Percentiles rank a stretch among this genome's conserved stretches.
Evolutionary conservation across 2,329 filamentous ascomycete species (phyloP).

Genomic region (Paecilomyces sp.): DNA sequence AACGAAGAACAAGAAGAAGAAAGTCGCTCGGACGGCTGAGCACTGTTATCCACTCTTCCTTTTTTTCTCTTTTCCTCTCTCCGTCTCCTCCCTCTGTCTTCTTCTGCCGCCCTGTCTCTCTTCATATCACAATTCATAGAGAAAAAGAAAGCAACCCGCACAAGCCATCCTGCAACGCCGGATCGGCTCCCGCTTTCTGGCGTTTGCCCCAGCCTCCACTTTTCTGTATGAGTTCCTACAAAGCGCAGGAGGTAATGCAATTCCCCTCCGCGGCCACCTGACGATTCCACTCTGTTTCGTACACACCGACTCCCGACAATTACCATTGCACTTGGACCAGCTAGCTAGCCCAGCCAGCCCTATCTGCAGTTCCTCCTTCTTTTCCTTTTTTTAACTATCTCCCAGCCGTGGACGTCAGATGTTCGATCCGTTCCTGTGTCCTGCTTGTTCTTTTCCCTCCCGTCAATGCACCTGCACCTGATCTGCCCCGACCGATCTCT

Average conservation of each 20-base stretch:
- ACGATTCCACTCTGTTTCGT: too few relatives aligned
- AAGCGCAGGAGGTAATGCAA: constrained; percentile 3
- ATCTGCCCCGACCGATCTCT: neutral
- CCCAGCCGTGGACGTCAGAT: neutral
- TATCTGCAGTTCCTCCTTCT: neutral
- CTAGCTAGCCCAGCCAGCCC: neutral
- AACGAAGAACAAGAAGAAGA: neutral
- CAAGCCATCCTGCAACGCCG: constrained; percentile 8
- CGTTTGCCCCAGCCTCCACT: constrained; percentile 17
- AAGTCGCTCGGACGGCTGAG: too few relatives aligned
- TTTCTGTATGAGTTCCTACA: constrained; percentile 14
- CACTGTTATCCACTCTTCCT: neutral
- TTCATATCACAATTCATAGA: constrained; percentile 3
- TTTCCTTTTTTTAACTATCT: neutral
- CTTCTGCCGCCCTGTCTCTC: neutral
- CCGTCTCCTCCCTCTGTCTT: constrained; percentile 4
- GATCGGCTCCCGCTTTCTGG: neutral
- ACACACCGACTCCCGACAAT: constrained; percentile 7
- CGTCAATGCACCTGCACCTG: neutral
- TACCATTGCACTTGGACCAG: neutral
- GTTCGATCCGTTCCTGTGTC: too few relatives aligned
- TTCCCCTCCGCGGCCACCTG: neutral
- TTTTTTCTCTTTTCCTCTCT: constrained; percentile 3
- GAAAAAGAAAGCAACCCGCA: constrained; percentile 1
- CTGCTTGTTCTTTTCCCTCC: neutral